Evolutionary conservation across 768 basidiomycete genomes (phyloP).

Genomic region (Rhodotorula toruloides): DNA sequence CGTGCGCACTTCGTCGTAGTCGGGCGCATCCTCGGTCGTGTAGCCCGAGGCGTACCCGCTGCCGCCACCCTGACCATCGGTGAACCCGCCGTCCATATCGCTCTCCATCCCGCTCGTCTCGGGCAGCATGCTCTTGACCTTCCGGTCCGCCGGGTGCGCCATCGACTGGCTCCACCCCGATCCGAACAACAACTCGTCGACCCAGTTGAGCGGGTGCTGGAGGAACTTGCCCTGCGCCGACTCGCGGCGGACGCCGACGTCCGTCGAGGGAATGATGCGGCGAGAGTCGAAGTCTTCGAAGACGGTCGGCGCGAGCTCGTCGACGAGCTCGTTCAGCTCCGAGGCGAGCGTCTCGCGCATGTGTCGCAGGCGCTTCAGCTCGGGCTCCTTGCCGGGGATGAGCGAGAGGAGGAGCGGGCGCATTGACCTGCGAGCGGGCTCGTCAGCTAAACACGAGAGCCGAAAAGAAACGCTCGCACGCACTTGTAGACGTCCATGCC

Average conservation of each 20-base stretch:
- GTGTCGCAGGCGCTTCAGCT: constrained; percentile 67
- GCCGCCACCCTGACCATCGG: constrained; percentile 16
- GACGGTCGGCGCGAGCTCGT: constrained; percentile 79
- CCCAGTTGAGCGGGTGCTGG: constrained; percentile 89
- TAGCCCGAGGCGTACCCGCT: constrained; percentile 34
- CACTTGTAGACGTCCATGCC: constrained; percentile 96
- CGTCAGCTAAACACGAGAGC: too few species aligned
- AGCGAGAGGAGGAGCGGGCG: constrained; percentile 81
- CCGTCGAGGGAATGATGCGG: constrained; percentile 40
- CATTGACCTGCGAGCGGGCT: constrained; percentile 60
- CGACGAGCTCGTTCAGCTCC: constrained; percentile 74
- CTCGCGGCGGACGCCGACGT: neutral
- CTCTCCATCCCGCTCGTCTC: constrained; percentile 48
- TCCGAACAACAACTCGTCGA: constrained; percentile 79
- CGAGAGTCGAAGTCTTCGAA: constrained; percentile 84
- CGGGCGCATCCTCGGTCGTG: constrained; percentile 36
- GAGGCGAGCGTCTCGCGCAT: constrained; percentile 71
- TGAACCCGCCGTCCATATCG: constrained; percentile 25
- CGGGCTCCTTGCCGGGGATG: constrained; percentile 78
- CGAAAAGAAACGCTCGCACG: constrained; percentile 44
- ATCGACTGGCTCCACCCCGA: constrained; percentile 64
- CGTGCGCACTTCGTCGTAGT: constrained; percentile 33
- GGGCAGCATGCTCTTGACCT: neutral
- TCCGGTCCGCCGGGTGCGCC: constrained; percentile 60
- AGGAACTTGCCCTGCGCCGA: constrained; percentile 67